A percentile compares a stretch with the other conserved stretches of the same genome.
phyloP scores from a whole-genome alignment of 768 basidiomycete genomes.

The Asterophora parasitica region DNA sequence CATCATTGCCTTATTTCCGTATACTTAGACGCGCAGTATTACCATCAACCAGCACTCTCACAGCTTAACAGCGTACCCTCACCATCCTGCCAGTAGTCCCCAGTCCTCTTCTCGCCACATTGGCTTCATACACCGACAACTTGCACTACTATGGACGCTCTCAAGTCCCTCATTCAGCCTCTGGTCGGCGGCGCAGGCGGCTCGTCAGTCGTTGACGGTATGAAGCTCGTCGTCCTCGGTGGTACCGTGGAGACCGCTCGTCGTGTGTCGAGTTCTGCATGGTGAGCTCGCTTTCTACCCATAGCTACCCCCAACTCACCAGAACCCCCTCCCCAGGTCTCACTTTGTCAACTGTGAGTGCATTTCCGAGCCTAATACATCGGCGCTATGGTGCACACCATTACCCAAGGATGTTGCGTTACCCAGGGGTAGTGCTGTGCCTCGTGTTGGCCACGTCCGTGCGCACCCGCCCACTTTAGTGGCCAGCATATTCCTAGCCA shows the following conservation, averaged over 20 bases:
- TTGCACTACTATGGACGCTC: conserved; percentile 55
- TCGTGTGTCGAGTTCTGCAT: conserved; percentile 76
- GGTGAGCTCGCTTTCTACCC: conserved; percentile 40
- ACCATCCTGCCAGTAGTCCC: conserved; percentile 10
- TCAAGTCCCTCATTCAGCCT: conserved; percentile 78
- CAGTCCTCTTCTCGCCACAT: conserved; percentile 13
- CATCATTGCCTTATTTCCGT: conserved; percentile 16
- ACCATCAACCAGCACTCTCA: not conserved
- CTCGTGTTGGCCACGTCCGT: not conserved
- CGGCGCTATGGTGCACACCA: conserved; percentile 4
- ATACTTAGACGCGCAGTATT: conserved; percentile 15
- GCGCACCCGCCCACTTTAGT: not conserved
- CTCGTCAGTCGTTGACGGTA: conserved; percentile 80
- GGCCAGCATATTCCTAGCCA: not conserved
- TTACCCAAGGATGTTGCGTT: not conserved
- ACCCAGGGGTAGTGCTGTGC: not conserved
- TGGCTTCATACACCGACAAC: conserved; percentile 16
- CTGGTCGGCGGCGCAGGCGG: conserved; percentile 71
- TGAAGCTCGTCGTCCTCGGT: conserved; percentile 86
- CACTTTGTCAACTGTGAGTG: conserved; percentile 83
- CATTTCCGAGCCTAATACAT: conserved; percentile 7
- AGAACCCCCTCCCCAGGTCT: conserved; percentile 43
- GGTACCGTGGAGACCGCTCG: conserved; percentile 86
- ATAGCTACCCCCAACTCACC: conserved; percentile 7
- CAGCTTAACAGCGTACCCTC: conserved; percentile 11